phyloP scores from a whole-genome alignment of 1,139 yeast species.

The Pichia sp. region DNA sequence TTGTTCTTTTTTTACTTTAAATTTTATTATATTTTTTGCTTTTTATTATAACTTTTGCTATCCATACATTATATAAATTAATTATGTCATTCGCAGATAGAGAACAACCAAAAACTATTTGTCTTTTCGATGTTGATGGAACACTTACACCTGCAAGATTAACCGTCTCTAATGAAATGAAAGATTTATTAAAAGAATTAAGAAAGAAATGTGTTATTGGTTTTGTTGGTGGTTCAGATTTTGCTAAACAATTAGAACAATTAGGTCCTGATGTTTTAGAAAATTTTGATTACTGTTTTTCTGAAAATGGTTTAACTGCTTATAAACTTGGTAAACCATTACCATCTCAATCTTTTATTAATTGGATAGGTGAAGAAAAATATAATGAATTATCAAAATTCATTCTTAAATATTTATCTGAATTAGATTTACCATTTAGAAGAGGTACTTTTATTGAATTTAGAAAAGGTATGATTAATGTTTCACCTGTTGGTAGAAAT shows the following conservation, averaged over 20 bases:
- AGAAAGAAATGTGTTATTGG: slow-evolving; percentile 93
- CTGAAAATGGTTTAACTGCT: slow-evolving; percentile 97
- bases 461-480: slow-evolving; percentile 99
- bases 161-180: slow-evolving; percentile 74
- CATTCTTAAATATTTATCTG: slow-evolving; percentile 76
- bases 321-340: slow-evolving; percentile 83
- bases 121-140: slow-evolving; percentile 96
- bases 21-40: background rate
- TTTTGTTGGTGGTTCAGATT: slow-evolving; percentile 97
- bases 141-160: slow-evolving; percentile 97
- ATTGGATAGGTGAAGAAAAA: slow-evolving; percentile 93
- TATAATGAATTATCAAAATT: slow-evolving; percentile 85
- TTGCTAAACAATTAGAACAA: slow-evolving; percentile 92
- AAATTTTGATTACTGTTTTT: slow-evolving; percentile 91
- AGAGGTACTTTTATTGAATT: slow-evolving; percentile 98
- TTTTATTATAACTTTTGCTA: background rate
- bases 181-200: slow-evolving; percentile 58
- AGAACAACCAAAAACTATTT: slow-evolving; percentile 56
- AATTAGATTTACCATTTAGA: slow-evolving; percentile 84
- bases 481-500: slow-evolving; percentile 97
- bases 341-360: slow-evolving; percentile 88
- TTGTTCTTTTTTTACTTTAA: too few relatives aligned
- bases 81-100: slow-evolving; percentile 47
- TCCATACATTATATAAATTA: background rate
- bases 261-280: slow-evolving; percentile 71